phyloP scores from a whole-genome alignment of 2,329 filamentous ascomycete species.

The Aspergillus glaucus region DNA sequence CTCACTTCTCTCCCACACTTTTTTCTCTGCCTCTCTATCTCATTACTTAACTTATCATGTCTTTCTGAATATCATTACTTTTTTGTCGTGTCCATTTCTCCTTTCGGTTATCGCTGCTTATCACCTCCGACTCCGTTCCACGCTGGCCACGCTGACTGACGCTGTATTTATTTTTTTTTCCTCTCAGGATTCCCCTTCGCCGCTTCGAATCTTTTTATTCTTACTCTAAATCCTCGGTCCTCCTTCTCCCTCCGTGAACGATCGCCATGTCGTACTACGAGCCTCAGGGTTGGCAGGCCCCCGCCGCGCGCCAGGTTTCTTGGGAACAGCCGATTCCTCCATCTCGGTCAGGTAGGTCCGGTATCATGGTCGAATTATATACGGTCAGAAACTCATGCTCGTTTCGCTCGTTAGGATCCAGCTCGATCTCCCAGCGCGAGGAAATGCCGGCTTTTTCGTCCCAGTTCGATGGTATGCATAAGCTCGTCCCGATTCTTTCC shows the following conservation, averaged over 20 bases:
- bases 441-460: slow-evolving; percentile 73
- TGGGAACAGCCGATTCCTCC: slow-evolving; percentile 70
- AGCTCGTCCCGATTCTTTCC: too few species aligned
- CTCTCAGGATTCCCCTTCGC: neutral
- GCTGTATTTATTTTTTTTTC: neutral
- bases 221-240: neutral
- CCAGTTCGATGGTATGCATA: slow-evolving; percentile 76
- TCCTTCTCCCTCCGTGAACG: neutral
- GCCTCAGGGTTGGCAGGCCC: slow-evolving; percentile 57
- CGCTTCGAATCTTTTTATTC: neutral
- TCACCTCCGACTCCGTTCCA: neutral
- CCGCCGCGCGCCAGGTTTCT: slow-evolving; percentile 54
- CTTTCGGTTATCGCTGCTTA: neutral
- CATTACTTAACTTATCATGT: neutral
- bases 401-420: slow-evolving; percentile 52
- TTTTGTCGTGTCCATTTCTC: neutral
- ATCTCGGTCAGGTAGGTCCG: slow-evolving; percentile 60
- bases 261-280: slow-evolving; percentile 63
- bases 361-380: neutral
- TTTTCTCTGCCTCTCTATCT: slow-evolving; percentile 2
- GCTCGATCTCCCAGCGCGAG: slow-evolving; percentile 66
- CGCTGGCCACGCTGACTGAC: neutral
- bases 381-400: slow-evolving; percentile 7
- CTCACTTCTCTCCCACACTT: slow-evolving; percentile 1
- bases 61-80: too few species aligned